phyloP scores from a whole-genome alignment of 106 monocot genomes.

The Apostasia ramifera region DNA sequence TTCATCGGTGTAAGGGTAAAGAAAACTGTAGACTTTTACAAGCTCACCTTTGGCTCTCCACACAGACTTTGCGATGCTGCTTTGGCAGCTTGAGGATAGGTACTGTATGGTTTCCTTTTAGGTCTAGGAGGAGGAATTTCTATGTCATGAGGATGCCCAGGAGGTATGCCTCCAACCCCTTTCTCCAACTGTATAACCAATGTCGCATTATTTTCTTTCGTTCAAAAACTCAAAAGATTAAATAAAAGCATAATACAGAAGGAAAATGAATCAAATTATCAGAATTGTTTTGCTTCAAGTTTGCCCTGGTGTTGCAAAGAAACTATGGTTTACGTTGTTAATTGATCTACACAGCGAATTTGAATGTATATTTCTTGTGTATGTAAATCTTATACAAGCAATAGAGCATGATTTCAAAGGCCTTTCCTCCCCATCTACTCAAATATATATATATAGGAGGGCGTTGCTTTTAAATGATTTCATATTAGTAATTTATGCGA shows the following conservation, averaged over 20 bases:
- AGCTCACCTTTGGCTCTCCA: slow-evolving; percentile 18
- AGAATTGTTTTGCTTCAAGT: too few relatives aligned
- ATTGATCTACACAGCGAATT: too few relatives aligned
- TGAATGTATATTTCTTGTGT: too few relatives aligned
- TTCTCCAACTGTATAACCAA: slow-evolving; percentile 46
- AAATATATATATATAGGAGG: too few relatives aligned
- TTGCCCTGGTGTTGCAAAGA: too few relatives aligned
- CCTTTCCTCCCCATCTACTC: too few relatives aligned
- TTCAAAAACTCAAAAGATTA: neutral
- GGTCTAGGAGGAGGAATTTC: slow-evolving; percentile 74
- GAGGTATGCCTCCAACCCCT: slow-evolving; percentile 54
- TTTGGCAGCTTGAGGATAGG: slow-evolving; percentile 40
- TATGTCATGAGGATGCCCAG: slow-evolving; percentile 44
- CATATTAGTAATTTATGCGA: too few relatives aligned
- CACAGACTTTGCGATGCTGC: slow-evolving; percentile 8
- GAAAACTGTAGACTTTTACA: slow-evolving; percentile 11
- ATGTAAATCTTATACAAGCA: too few relatives aligned
- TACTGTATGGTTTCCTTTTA: slow-evolving; percentile 50
- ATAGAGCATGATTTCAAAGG: too few relatives aligned
- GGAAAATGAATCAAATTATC: too few relatives aligned
- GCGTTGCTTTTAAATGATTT: too few relatives aligned
- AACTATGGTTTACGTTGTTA: too few relatives aligned
- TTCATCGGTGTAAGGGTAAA: slow-evolving; percentile 2
- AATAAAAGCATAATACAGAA: neutral
- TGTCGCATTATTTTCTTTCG: neutral